phyloP scores from a whole-genome alignment of 2,329 filamentous ascomycete species.

The Aspergillus persii region DNA sequence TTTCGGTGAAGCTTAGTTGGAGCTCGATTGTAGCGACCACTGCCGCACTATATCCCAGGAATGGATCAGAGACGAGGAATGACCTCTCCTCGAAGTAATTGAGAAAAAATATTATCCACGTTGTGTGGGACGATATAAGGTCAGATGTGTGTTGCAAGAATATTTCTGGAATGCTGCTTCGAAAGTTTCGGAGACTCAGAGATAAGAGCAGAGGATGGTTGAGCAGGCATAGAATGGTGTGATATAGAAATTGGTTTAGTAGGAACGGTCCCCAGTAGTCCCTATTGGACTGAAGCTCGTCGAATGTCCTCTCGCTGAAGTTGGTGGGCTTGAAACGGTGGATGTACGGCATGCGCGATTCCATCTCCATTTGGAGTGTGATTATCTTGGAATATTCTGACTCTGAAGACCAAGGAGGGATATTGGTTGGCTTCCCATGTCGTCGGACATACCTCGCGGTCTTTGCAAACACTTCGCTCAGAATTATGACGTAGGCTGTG shows the following conservation, averaged over 20 bases:
- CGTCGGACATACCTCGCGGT: conserved; percentile 48
- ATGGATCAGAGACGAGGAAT: conserved; percentile 49
- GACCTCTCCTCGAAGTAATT: conserved; percentile 46
- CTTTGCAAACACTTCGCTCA: conserved; percentile 51
- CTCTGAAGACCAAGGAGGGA: conserved; percentile 50
- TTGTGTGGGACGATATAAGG: conserved; percentile 50
- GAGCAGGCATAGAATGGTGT: conserved; percentile 53
- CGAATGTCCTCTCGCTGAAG: conserved; percentile 43
- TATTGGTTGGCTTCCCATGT: conserved; percentile 43
- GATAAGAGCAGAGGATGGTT: conserved; percentile 57
- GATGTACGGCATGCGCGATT: conserved; percentile 51
- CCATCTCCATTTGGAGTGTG: conserved; percentile 51
- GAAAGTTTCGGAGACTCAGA: conserved; percentile 52
- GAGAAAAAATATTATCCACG: conserved; percentile 55
- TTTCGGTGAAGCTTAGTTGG: conserved; percentile 53
- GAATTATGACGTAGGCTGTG: conserved; percentile 45
- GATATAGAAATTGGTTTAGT: conserved; percentile 53
- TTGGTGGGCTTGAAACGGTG: conserved; percentile 52
- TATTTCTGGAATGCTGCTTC: conserved; percentile 53
- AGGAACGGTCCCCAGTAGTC: conserved; percentile 57
- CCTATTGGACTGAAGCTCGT: conserved; percentile 45
- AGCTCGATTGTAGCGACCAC: conserved; percentile 55
- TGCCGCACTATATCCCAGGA: conserved; percentile 51
- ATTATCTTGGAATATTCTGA: conserved; percentile 55
- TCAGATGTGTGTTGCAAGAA: conserved; percentile 56